A percentile compares a stretch with the other conserved stretches of the same genome.
Evolutionary conservation across 2,329 filamentous ascomycete species (phyloP).

Genomic region (Fusarium decemcellulare): DNA sequence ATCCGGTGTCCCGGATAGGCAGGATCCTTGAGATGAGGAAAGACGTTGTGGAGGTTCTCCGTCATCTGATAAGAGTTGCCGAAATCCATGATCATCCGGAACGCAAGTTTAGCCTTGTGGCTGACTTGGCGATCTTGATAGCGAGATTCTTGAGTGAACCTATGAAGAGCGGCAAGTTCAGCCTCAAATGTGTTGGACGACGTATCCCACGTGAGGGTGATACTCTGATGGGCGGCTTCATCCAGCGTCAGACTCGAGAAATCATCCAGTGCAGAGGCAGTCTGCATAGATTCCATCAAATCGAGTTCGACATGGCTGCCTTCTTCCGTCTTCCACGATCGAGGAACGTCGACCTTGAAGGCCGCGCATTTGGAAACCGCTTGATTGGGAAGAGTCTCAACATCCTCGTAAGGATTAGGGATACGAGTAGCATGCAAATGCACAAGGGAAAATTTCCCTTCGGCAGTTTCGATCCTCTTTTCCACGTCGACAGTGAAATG

Average conservation of each 20-base stretch:
- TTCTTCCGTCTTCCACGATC: conserved; percentile 46
- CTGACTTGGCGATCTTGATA: conserved; percentile 22
- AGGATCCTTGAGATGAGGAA: conserved; percentile 54
- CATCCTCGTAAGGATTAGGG: conserved; percentile 50
- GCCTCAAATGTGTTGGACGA: conserved; percentile 50
- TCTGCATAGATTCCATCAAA: conserved; percentile 76
- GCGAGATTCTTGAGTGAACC: conserved; percentile 41
- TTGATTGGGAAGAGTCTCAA: conserved; percentile 7
- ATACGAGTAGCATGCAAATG: conserved; percentile 47
- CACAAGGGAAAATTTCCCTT: conserved; percentile 43
- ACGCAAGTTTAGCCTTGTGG: conserved; percentile 42
- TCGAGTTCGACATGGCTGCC: conserved; percentile 53
- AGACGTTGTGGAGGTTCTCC: conserved; percentile 44
- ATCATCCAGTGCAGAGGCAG: conserved; percentile 60
- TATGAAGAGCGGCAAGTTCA: conserved; percentile 50
- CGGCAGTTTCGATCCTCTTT: conserved; percentile 29
- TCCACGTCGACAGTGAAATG: conserved; percentile 49
- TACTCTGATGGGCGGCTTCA: conserved; percentile 28
- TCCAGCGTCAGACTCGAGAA: conserved; percentile 32
- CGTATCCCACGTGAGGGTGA: conserved; percentile 48
- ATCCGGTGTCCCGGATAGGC: conserved; percentile 32
- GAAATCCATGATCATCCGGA: conserved; percentile 53
- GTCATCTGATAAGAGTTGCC: conserved; percentile 31
- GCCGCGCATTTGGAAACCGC: conserved; percentile 46
- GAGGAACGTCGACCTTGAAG: conserved; percentile 52